Conservation (phyloP, 352 stramenopile genomes). For the Pythium volutum region DNA sequence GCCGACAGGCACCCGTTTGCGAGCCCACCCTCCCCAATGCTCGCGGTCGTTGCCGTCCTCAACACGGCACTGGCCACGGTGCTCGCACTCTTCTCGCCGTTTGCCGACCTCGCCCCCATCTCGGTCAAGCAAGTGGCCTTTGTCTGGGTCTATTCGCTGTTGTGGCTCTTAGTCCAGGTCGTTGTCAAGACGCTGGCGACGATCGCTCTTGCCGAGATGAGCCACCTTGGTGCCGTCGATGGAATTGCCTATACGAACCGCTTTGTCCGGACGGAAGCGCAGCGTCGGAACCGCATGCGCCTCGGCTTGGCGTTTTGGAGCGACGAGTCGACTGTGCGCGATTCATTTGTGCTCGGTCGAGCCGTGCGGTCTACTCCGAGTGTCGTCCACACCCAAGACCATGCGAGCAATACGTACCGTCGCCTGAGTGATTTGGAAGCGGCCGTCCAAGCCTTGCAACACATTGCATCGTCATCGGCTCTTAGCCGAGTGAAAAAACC, state of each 20-base stretch:
- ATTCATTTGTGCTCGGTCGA: slow-evolving; percentile 76
- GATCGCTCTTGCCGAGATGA: slow-evolving; percentile 45
- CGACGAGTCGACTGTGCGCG: slow-evolving; percentile 65
- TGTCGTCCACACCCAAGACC: not conserved
- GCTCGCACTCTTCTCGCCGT: slow-evolving; percentile 76
- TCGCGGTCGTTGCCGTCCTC: slow-evolving; percentile 22
- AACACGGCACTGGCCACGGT: slow-evolving; percentile 34
- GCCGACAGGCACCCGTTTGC: slow-evolving; percentile 68
- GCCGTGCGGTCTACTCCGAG: slow-evolving; percentile 31
- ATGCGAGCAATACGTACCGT: not conserved
- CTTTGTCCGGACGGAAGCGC: slow-evolving; percentile 36
- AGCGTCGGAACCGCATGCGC: slow-evolving; percentile 77
- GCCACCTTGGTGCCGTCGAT: slow-evolving; percentile 45
- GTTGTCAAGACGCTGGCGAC: slow-evolving; percentile 64
- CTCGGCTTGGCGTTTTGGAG: slow-evolving; percentile 62
- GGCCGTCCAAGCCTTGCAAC: not conserved
- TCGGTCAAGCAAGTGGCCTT: slow-evolving; percentile 65
- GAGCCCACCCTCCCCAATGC: slow-evolving; percentile 56
- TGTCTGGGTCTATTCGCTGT: slow-evolving; percentile 88
- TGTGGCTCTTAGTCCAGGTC: slow-evolving; percentile 89
- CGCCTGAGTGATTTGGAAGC: slow-evolving; percentile 2
- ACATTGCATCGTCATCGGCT: not conserved
- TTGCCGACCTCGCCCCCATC: slow-evolving; percentile 76
- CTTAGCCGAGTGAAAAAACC: not conserved
- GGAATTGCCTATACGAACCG: slow-evolving; percentile 1